A percentile compares a stretch with the other conserved stretches of the same genome.
These are phyloP conservation scores for Hygrocybe coccinea DNA, from an alignment of 768 basidiomycete genomes.

Conservation along the genomic window DNA sequence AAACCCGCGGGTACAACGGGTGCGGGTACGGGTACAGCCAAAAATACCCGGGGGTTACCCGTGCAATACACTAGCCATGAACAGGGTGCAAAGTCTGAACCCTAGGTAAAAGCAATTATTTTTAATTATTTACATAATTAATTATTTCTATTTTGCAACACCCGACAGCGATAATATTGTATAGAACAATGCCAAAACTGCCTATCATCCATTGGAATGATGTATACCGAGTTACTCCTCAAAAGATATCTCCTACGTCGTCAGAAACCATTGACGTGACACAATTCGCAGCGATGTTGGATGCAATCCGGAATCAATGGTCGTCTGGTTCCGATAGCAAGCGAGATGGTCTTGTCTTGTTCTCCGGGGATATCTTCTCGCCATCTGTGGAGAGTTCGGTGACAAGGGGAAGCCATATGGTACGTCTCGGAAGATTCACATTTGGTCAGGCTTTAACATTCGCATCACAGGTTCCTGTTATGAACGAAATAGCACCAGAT, in stretches of 20 bases:
- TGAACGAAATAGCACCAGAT: constrained; percentile 78
- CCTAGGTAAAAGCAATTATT: no score
- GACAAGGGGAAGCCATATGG: constrained; percentile 90
- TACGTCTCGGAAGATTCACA: constrained; percentile 22
- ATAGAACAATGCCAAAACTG: constrained; percentile 12
- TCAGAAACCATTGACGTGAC: constrained; percentile 76
- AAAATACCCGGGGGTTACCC: no score
- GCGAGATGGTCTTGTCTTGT: constrained; percentile 72
- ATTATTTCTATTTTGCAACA: not conserved
- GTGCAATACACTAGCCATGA: no score
- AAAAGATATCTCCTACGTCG: constrained; percentile 53
- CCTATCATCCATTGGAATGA: constrained; percentile 72
- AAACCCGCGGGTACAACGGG: no score
- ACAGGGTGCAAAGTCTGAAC: no score
- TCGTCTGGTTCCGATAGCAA: constrained; percentile 40
- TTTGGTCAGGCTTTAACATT: not conserved
- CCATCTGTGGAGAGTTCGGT: constrained; percentile 84
- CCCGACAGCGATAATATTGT: no score
- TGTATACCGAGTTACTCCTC: constrained; percentile 75
- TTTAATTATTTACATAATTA: no score
- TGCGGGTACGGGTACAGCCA: no score
- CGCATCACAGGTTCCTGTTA: constrained; percentile 66
- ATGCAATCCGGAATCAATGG: constrained; percentile 61
- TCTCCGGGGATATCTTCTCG: constrained; percentile 87
- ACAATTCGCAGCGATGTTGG: constrained; percentile 73